A percentile compares a stretch with the other conserved stretches of the same genome.
Evolutionary conservation across 176 grass and related monocot species (phyloP).

Genomic region (Carex scoparia): DNA sequence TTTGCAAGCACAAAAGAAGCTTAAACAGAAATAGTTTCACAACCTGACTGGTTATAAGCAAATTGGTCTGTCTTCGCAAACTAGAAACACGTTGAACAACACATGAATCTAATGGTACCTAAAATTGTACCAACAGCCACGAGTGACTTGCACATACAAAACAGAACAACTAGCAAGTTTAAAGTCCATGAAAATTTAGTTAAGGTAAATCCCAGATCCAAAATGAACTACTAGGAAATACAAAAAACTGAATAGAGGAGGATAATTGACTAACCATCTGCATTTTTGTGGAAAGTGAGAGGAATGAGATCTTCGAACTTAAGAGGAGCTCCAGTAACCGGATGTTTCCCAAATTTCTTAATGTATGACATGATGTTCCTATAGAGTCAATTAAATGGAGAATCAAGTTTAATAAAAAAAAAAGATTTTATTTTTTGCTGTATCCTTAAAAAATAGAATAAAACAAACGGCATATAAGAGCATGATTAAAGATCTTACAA

Average conservation of each 20-base stretch:
- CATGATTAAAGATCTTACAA: constrained; percentile 46
- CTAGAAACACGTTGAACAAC: background rate
- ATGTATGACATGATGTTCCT: constrained; percentile 97
- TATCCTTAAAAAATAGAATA: background rate
- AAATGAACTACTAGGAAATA: background rate
- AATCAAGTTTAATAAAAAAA: constrained; percentile 9
- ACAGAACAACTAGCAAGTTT: background rate
- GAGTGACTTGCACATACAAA: background rate
- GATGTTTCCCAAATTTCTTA: constrained; percentile 87
- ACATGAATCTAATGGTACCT: background rate
- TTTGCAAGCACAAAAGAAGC: background rate
- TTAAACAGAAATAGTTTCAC: background rate
- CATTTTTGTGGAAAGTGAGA: constrained; percentile 90
- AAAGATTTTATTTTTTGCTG: background rate
- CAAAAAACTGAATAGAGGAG: background rate
- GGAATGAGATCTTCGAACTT: constrained; percentile 85
- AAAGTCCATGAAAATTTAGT: background rate
- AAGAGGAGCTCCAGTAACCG: constrained; percentile 54
- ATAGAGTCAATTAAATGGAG: constrained; percentile 21
- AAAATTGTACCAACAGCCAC: background rate
- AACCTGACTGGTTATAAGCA: background rate
- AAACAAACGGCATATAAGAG: background rate
- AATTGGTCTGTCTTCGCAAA: background rate
- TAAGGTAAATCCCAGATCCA: background rate
- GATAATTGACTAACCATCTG: constrained; percentile 57